Evolutionary conservation across 2,329 filamentous ascomycete genomes (phyloP).

Genomic region (Metarhizium guizhouense): DNA sequence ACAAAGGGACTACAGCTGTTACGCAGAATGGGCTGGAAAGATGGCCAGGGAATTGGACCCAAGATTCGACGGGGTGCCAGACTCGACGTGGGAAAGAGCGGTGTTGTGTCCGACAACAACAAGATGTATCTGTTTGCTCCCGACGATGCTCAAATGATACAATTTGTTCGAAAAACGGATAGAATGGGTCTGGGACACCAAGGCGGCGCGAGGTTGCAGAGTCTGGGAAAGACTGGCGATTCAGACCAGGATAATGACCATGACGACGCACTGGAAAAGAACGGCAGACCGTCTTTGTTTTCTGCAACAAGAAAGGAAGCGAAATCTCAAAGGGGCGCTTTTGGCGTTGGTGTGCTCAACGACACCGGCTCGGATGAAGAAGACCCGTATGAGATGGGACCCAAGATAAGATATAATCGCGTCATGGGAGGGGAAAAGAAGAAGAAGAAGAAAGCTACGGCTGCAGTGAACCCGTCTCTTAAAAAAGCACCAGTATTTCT

Average conservation of each 20-base stretch:
- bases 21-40: slow-evolving; percentile 91
- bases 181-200: slow-evolving; percentile 62
- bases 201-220: slow-evolving; percentile 45
- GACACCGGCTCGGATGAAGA: slow-evolving; percentile 94
- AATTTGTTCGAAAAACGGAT: slow-evolving; percentile 56
- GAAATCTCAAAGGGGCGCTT: slow-evolving; percentile 49
- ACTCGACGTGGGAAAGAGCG: slow-evolving; percentile 39
- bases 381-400: slow-evolving; percentile 86
- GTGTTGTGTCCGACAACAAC: slow-evolving; percentile 25
- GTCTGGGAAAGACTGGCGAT: slow-evolving; percentile 24
- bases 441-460: slow-evolving; percentile 51
- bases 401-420: slow-evolving; percentile 79
- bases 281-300: slow-evolving; percentile 10
- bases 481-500: slow-evolving; percentile 65
- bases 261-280: slow-evolving; percentile 7
- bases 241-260: slow-evolving; percentile 38
- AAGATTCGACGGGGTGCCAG: slow-evolving; percentile 69
- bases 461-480: slow-evolving; percentile 54
- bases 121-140: slow-evolving; percentile 74
- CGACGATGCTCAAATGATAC: slow-evolving; percentile 63
- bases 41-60: slow-evolving; percentile 86
- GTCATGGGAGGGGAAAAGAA: slow-evolving; percentile 75
- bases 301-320: slow-evolving; percentile 38
- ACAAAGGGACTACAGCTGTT: slow-evolving; percentile 82
- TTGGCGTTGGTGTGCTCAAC: slow-evolving; percentile 84